phyloP scores from a whole-genome alignment of 192 early-diverging fungal genomes.

The Entophlyctis helioformis region DNA sequence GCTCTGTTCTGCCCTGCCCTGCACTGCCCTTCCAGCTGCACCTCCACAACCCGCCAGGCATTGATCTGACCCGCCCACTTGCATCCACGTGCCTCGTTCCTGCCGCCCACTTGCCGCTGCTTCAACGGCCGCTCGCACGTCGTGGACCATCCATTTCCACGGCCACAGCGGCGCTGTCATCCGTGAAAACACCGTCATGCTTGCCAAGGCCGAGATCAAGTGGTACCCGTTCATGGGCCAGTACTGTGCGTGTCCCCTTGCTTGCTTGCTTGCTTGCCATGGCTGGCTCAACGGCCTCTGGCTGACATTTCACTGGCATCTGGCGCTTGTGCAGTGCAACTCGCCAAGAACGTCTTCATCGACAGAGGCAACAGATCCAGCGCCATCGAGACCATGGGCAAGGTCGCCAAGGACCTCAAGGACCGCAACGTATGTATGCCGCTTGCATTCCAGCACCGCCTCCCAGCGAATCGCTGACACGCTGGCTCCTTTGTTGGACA shows the following conservation, averaged over 20 bases:
- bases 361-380: constrained; percentile 67
- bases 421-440: constrained; percentile 46
- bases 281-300: too few species aligned
- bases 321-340: constrained; percentile 34
- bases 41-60: too few species aligned
- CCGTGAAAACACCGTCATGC: constrained; percentile 3
- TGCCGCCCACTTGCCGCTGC: too few species aligned
- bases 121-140: too few species aligned
- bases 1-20: background rate
- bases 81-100: too few species aligned
- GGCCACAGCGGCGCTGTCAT: background rate
- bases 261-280: too few species aligned
- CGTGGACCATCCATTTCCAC: too few species aligned
- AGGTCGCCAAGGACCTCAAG: constrained; percentile 63
- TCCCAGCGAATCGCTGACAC: background rate
- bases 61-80: background rate
- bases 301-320: constrained; percentile 64
- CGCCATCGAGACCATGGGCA: constrained; percentile 63
- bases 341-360: constrained; percentile 79
- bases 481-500: constrained; percentile 9
- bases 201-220: constrained; percentile 2
- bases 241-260: constrained; percentile 1
- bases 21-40: too few species aligned
- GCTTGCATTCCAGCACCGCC: background rate
- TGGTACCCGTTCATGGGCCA: constrained; percentile 13